Conservation (phyloP, 2,329 filamentous ascomycete genomes). For the Neoarthrinium moseri region DNA sequence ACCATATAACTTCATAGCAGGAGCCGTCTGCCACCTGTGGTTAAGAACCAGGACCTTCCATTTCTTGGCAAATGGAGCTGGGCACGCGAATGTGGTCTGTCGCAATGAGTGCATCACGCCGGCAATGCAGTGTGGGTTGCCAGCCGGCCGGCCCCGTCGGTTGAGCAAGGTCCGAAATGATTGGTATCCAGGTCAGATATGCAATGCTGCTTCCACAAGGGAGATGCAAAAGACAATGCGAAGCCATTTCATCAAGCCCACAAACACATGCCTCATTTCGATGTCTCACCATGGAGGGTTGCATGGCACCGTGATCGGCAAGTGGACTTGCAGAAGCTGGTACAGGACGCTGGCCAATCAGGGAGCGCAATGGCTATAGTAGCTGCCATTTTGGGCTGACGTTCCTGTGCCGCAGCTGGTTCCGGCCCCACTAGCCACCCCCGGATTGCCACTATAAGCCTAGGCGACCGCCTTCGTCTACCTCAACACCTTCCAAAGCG, state of each 20-base stretch:
- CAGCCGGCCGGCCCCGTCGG: too few species aligned
- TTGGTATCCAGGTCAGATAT: background rate
- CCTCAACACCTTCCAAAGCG: too few species aligned
- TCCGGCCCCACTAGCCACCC: too few species aligned
- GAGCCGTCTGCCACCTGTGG: too few species aligned
- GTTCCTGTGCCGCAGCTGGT: too few species aligned
- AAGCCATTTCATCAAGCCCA: background rate
- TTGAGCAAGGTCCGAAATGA: too few species aligned
- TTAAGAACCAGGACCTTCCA: too few species aligned
- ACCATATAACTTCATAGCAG: too few species aligned
- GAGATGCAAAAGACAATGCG: background rate
- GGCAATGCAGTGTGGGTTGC: background rate
- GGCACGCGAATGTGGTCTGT: background rate
- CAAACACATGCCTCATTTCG: background rate
- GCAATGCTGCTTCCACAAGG: background rate
- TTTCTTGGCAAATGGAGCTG: too few species aligned
- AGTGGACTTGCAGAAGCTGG: background rate
- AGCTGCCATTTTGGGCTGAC: constrained; percentile 3
- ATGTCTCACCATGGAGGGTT: background rate
- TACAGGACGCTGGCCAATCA: background rate
- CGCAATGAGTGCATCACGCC: background rate
- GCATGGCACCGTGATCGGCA: constrained; percentile 1
- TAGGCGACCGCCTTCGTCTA: too few species aligned
- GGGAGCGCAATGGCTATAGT: background rate
- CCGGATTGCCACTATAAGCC: too few species aligned